A percentile compares a stretch with the other conserved stretches of the same genome.
These are phyloP conservation scores for Magnusiomyces sp. DNA, from an alignment of 1,139 yeast species.

Conservation along the genomic window DNA sequence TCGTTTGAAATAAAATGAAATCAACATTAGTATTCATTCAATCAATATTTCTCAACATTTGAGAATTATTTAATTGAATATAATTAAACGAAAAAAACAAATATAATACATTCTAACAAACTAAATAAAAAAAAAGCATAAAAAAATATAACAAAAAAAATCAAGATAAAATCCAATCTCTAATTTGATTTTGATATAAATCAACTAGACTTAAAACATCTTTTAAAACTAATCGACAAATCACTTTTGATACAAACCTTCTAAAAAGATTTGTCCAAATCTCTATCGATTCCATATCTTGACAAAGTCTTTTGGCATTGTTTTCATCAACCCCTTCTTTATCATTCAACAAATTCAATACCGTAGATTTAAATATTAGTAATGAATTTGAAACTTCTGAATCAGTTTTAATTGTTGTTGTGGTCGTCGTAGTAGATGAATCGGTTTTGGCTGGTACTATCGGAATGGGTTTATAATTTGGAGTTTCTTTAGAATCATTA, in stretches of 20 bases:
- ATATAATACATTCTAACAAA: too few relatives aligned
- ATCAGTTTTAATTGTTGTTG: neutral
- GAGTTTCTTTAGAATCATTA: too few relatives aligned
- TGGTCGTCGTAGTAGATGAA: too few relatives aligned
- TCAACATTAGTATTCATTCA: too few relatives aligned
- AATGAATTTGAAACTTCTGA: neutral
- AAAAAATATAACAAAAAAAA: neutral
- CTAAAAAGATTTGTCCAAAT: slow-evolving; percentile 19
- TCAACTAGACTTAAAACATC: slow-evolving; percentile 20
- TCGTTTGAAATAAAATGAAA: too few relatives aligned
- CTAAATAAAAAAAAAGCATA: neutral
- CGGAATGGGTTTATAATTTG: too few relatives aligned
- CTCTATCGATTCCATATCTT: neutral
- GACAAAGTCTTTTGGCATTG: neutral
- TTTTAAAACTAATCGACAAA: slow-evolving; percentile 21
- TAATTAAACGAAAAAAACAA: too few relatives aligned
- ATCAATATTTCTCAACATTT: too few relatives aligned
- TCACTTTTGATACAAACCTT: slow-evolving; percentile 19
- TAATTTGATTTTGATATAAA: slow-evolving; percentile 19
- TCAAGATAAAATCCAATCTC: slow-evolving; percentile 14
- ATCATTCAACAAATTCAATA: neutral
- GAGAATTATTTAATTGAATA: too few relatives aligned
- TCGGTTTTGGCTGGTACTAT: too few relatives aligned
- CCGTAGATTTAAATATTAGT: neutral
- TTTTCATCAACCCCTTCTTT: neutral